phyloP scores from a whole-genome alignment of 495 filamentous ascomycete species.

The Cetradonia linearis region DNA sequence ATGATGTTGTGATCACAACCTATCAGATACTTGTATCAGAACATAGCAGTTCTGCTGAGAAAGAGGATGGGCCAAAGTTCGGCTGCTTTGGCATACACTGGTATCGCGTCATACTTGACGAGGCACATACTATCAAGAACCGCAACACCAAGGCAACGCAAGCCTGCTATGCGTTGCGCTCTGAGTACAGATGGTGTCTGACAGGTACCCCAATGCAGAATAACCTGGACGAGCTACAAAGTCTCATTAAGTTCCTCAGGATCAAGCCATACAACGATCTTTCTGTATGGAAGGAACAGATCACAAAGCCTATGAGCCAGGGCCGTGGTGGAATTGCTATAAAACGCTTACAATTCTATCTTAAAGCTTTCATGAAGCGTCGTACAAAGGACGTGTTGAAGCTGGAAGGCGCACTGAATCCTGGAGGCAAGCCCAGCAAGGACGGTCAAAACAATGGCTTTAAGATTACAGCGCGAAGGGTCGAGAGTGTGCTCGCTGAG shows the following conservation, averaged over 20 bases:
- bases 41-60: conserved; percentile 53
- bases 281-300: conserved; percentile 75
- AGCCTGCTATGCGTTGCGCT: conserved; percentile 67
- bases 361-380: conserved; percentile 94
- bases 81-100: conserved; percentile 87
- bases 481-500: conserved; percentile 66
- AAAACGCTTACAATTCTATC: conserved; percentile 63
- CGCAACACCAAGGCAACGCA: conserved; percentile 89
- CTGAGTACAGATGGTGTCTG: conserved; percentile 88
- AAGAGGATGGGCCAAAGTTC: conserved; percentile 46
- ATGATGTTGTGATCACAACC: conserved; percentile 95
- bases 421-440: conserved; percentile 48
- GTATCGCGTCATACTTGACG: conserved; percentile 92
- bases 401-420: conserved; percentile 63
- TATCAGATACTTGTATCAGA: conserved; percentile 93
- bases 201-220: conserved; percentile 97
- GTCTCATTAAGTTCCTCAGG: conserved; percentile 82
- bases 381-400: conserved; percentile 92
- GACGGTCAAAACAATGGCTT: conserved; percentile 50
- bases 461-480: conserved; percentile 76
- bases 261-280: conserved; percentile 84
- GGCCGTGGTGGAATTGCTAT: conserved; percentile 84
- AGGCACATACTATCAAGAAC: conserved; percentile 98
- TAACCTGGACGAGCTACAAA: conserved; percentile 93
- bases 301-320: conserved; percentile 73